phyloP scores from a whole-genome alignment of 2,329 filamentous ascomycete species.

The Neonectria neomacrospora region DNA sequence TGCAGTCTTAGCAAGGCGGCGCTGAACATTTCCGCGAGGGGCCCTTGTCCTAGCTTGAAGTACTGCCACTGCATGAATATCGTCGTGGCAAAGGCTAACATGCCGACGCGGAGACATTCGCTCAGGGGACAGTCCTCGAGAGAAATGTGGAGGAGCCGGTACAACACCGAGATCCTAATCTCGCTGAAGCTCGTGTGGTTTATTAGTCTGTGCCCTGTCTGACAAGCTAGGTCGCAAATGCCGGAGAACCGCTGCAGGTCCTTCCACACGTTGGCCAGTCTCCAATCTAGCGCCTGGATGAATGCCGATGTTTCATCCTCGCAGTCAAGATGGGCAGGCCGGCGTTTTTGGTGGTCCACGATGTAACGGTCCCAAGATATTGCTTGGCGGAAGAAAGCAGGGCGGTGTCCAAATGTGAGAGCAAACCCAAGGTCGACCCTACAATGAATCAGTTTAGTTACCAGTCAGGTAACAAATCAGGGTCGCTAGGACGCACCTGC shows the following conservation, averaged over 20 bases:
- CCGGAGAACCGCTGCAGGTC: conserved; percentile 31
- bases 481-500: conserved; percentile 25
- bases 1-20: conserved; percentile 3
- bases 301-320: background rate
- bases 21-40: conserved; percentile 14
- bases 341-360: background rate
- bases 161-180: conserved; percentile 31
- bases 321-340: background rate
- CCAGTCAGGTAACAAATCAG: background rate
- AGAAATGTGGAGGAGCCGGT: conserved; percentile 30
- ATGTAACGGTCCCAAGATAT: conserved; percentile 36
- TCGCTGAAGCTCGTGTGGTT: conserved; percentile 36
- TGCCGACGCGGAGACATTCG: conserved; percentile 27
- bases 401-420: conserved; percentile 26
- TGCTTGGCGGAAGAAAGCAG: conserved; percentile 24
- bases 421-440: conserved; percentile 34
- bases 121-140: conserved; percentile 5
- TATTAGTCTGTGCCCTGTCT: conserved; percentile 32
- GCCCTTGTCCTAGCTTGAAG: conserved; percentile 29
- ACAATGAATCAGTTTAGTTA: background rate
- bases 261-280: conserved; percentile 27
- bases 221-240: conserved; percentile 34
- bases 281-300: conserved; percentile 23
- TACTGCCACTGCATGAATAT: conserved; percentile 36
- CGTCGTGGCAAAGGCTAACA: conserved; percentile 24